Conservation (phyloP, 352 stramenopile species). For the Phytophthora sp. region DNA sequence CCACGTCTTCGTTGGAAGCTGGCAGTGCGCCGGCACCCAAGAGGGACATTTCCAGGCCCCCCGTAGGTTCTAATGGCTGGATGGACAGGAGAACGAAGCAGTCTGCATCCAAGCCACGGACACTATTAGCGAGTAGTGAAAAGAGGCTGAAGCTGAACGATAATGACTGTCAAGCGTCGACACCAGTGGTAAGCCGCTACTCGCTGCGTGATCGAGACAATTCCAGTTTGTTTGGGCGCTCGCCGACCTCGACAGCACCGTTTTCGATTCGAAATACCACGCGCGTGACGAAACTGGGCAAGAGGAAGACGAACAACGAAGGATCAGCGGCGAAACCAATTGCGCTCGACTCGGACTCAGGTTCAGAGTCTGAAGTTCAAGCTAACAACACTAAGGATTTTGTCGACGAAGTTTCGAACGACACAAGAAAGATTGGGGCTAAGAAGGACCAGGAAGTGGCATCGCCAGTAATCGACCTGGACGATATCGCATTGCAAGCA, state of each 20-base stretch:
- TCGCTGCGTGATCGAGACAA: conserved; percentile 26
- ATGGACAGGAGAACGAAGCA: conserved; percentile 16
- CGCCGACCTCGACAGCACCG: background rate
- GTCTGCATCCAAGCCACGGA: conserved; percentile 1
- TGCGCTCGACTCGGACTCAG: conserved; percentile 56
- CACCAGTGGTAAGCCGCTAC: conserved; percentile 10
- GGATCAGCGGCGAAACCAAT: conserved; percentile 56
- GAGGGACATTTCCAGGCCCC: conserved; percentile 6
- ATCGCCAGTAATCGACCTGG: conserved; percentile 23
- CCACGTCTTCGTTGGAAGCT: conserved; percentile 28
- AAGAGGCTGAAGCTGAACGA: conserved; percentile 15
- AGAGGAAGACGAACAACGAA: conserved; percentile 36
- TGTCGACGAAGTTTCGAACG: conserved; percentile 13
- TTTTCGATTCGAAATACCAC: conserved; percentile 7
- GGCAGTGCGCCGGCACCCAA: conserved; percentile 29
- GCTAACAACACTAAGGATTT: conserved; percentile 4
- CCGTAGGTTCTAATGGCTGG: conserved; percentile 26
- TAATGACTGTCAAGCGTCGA: conserved; percentile 4
- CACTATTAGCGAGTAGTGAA: background rate
- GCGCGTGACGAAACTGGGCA: conserved; percentile 18
- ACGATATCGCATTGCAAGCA: conserved; percentile 23
- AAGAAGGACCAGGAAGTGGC: conserved; percentile 26
- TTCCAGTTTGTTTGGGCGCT: conserved; percentile 8
- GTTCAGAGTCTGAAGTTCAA: conserved; percentile 30
- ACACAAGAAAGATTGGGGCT: conserved; percentile 5